phyloP scores from a whole-genome alignment of 257 asterid species.

The Solanum rostratum region DNA sequence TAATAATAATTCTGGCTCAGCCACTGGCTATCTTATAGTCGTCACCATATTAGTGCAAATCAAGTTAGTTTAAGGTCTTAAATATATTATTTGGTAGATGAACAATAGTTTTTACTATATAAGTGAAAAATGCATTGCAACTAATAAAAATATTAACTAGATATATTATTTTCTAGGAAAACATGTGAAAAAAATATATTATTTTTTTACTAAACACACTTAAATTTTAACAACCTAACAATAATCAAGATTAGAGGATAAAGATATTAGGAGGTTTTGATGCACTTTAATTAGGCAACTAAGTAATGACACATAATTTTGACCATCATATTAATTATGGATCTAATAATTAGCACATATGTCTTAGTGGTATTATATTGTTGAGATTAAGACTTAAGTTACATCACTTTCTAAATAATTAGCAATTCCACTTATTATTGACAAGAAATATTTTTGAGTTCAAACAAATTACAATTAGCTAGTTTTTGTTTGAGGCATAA shows the following conservation, averaged over 20 bases:
- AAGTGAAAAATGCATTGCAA: neutral
- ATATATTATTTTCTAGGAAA: neutral
- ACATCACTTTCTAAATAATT: neutral
- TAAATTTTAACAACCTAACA: neutral
- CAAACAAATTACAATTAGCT: neutral
- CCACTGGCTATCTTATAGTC: too few species aligned
- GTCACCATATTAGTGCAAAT: neutral
- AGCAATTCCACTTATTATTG: neutral
- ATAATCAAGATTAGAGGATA: neutral
- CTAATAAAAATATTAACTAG: neutral
- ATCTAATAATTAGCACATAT: neutral
- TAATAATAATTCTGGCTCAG: neutral
- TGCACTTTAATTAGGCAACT: neutral
- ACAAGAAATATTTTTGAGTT: neutral
- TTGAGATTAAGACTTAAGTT: neutral
- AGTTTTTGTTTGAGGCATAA: neutral
- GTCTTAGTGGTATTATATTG: neutral
- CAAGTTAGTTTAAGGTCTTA: neutral
- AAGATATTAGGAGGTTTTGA: neutral
- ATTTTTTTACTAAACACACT: neutral
- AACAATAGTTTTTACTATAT: neutral
- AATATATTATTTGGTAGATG: neutral
- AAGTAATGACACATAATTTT: neutral
- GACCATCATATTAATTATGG: neutral
- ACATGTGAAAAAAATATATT: too few species aligned